Conservation (phyloP, 1,284 basidiomycete species). For the Ceratobasidium sp. region DNA sequence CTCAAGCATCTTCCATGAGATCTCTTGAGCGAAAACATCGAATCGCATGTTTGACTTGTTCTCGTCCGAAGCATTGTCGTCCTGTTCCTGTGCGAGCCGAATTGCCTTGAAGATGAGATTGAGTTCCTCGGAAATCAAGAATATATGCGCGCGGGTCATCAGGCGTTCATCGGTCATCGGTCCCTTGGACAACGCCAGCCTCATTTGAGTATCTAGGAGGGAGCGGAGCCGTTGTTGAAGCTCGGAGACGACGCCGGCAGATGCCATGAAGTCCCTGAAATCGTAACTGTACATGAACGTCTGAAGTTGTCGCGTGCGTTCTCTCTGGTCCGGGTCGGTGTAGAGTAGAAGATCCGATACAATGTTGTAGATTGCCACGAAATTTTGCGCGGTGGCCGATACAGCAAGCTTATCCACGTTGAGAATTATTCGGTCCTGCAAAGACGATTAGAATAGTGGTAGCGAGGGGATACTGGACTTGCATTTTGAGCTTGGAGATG, state of each 20-base stretch:
- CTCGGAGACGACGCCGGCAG: conserved; percentile 71
- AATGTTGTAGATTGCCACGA: conserved; percentile 85
- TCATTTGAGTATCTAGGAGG: conserved; percentile 63
- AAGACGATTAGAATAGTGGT: conserved; percentile 27
- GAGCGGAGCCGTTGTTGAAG: conserved; percentile 79
- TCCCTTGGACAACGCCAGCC: conserved; percentile 49
- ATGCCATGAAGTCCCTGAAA: conserved; percentile 77
- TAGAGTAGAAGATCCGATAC: conserved; percentile 89
- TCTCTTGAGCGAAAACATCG: conserved; percentile 82
- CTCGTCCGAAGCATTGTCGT: conserved; percentile 64
- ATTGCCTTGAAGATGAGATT: conserved; percentile 91
- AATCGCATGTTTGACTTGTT: conserved; percentile 81
- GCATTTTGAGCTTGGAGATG: conserved; percentile 86
- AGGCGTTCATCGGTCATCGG: conserved; percentile 60
- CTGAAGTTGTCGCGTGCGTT: conserved; percentile 78
- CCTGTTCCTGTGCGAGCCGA: conserved; percentile 75
- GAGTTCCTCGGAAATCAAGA: conserved; percentile 80
- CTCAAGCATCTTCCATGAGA: conserved; percentile 95
- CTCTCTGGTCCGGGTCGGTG: conserved; percentile 84
- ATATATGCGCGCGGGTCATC: conserved; percentile 77
- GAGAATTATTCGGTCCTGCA: conserved; percentile 79
- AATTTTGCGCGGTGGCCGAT: conserved; percentile 86
- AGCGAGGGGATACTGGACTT: conserved; percentile 24
- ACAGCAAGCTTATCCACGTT: conserved; percentile 87
- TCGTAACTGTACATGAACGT: conserved; percentile 90